A percentile compares a stretch with the other conserved stretches of the same genome.
Conservation (phyloP, 106 monocot species). For the Allium sativum region DNA sequence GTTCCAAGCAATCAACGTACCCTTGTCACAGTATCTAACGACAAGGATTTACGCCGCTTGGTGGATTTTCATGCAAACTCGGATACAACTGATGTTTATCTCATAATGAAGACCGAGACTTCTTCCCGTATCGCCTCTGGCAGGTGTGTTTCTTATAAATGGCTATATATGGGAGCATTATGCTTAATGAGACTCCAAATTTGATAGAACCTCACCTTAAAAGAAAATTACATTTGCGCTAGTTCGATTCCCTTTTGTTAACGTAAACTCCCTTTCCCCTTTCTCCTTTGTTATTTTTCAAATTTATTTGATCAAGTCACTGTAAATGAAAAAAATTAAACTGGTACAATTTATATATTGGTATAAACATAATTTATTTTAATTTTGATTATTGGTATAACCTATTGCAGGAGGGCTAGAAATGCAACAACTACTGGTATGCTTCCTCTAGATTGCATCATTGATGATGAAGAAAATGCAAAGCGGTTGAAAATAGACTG, state of each 20-base stretch:
- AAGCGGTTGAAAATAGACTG: conserved; percentile 37
- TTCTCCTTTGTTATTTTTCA: no score
- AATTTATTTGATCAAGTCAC: not conserved
- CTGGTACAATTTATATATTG: not conserved
- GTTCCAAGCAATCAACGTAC: conserved; percentile 78
- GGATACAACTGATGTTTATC: conserved; percentile 62
- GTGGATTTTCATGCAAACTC: conserved; percentile 70
- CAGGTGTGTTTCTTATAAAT: conserved; percentile 27
- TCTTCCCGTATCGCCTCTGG: not conserved
- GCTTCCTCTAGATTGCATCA: conserved; percentile 26
- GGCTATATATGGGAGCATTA: not conserved
- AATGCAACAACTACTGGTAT: conserved; percentile 34
- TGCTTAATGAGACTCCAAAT: no score
- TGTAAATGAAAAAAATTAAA: not conserved
- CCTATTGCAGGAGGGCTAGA: conserved; percentile 29
- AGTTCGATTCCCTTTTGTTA: no score
- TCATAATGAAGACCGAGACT: conserved; percentile 48
- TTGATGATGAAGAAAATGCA: conserved; percentile 14
- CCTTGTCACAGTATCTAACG: conserved; percentile 79
- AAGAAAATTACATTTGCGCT: no score
- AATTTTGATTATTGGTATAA: not conserved
- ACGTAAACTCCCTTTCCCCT: no score
- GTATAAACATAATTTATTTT: not conserved
- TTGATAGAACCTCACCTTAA: no score
- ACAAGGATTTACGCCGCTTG: conserved; percentile 87